Evolutionary conservation across 345 rosid species (phyloP).

Genomic region (Raphanus sativus): DNA sequence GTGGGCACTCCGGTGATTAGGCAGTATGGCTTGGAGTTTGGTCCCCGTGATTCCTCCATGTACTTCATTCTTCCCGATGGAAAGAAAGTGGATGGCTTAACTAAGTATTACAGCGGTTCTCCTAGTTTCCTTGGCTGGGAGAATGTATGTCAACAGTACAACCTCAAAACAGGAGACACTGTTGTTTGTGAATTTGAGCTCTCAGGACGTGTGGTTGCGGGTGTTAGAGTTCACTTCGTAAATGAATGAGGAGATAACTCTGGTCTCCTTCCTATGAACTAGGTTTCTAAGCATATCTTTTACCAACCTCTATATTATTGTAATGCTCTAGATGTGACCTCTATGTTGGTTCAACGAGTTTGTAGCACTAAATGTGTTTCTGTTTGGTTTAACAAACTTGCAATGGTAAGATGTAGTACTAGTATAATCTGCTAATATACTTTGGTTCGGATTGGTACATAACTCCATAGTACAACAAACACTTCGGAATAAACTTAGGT

Average conservation of each 20-base stretch:
- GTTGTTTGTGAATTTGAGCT: constrained; percentile 32
- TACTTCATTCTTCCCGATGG: neutral
- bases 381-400: neutral
- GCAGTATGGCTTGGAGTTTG: constrained; percentile 20
- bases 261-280: neutral
- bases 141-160: neutral
- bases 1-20: neutral
- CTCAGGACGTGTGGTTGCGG: neutral
- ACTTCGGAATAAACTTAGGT: neutral
- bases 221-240: constrained; percentile 20
- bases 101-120: neutral
- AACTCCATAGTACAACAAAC: neutral
- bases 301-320: neutral
- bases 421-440: neutral
- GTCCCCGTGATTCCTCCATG: neutral
- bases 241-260: neutral
- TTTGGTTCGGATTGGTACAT: neutral
- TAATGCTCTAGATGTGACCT: neutral
- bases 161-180: constrained; percentile 2
- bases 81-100: neutral
- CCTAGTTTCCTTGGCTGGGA: constrained; percentile 16
- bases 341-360: neutral
- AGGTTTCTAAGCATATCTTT: neutral
- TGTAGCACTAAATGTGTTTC: neutral
- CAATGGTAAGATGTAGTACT: neutral